Percentiles rank a stretch among this genome's conserved stretches.
Conservation (phyloP, 768 basidiomycete species). For the Rickenella mellea region DNA sequence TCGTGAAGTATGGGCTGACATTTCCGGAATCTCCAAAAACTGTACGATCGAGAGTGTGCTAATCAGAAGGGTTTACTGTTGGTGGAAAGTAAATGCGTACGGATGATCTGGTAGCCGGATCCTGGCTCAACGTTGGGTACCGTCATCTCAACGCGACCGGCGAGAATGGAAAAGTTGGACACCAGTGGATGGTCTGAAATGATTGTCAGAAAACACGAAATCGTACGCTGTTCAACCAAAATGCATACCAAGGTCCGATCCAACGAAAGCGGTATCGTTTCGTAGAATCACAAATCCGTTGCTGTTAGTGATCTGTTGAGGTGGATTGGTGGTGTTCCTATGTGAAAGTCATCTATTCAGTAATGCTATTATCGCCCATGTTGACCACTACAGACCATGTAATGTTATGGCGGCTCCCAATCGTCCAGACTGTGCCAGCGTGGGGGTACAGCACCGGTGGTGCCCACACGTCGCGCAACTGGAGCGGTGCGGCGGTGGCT, state of each 20-base stretch:
- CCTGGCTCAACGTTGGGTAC: neutral
- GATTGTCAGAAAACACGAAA: neutral
- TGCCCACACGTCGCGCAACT: slow-evolving; percentile 14
- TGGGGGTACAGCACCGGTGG: slow-evolving; percentile 19
- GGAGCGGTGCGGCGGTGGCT: neutral
- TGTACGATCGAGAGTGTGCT: slow-evolving; percentile 5
- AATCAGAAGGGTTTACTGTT: neutral
- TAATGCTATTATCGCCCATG: too few species aligned
- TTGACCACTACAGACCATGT: slow-evolving; percentile 25
- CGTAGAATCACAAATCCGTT: neutral
- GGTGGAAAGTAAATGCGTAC: neutral
- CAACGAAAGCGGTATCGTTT: neutral
- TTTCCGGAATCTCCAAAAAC: slow-evolving; percentile 26
- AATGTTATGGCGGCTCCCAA: slow-evolving; percentile 15
- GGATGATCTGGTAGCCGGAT: neutral
- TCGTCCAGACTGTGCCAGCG: slow-evolving; percentile 14
- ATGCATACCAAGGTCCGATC: too few species aligned
- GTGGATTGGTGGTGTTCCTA: slow-evolving; percentile 1
- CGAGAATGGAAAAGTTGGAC: neutral
- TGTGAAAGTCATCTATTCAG: too few species aligned
- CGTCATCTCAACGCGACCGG: neutral
- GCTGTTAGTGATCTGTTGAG: slow-evolving; percentile 17
- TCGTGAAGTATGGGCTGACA: slow-evolving; percentile 17
- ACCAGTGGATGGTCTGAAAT: slow-evolving; percentile 1
- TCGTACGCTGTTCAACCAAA: too few species aligned